These are phyloP conservation scores for Salix viminalis DNA, from an alignment of 345 rosid genomes.

Conservation along the genomic window DNA sequence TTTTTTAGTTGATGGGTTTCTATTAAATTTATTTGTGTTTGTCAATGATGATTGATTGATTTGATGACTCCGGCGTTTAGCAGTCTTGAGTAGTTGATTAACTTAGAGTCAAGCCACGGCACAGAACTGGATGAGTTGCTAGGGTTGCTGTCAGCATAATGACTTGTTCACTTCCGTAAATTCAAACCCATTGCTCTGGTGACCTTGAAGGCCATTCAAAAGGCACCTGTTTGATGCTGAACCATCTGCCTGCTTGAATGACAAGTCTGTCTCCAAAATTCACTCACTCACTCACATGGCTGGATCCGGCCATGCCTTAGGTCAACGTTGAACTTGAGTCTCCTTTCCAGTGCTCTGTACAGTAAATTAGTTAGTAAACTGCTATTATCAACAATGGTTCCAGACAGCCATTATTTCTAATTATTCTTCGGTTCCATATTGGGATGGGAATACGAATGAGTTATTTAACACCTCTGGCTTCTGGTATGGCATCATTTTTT, in stretches of 20 bases:
- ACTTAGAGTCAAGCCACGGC: too few species aligned
- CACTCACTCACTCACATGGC: neutral
- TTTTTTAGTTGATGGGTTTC: neutral
- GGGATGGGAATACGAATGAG: neutral
- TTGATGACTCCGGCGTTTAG: neutral
- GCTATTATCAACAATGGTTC: neutral
- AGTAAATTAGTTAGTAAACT: neutral
- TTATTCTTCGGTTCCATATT: neutral
- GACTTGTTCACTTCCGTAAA: neutral
- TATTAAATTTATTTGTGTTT: neutral
- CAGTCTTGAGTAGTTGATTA: neutral
- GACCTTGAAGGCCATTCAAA: neutral
- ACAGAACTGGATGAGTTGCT: neutral
- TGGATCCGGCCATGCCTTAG: neutral
- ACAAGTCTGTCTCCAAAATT: neutral
- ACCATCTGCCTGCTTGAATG: neutral
- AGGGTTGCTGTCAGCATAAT: neutral
- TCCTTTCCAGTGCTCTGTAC: neutral
- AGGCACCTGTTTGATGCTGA: neutral
- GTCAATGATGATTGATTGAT: neutral
- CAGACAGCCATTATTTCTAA: neutral
- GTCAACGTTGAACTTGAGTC: neutral
- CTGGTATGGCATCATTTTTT: neutral
- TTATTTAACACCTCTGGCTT: neutral
- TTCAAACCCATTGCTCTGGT: neutral